These are phyloP conservation scores for Tolypocladium paradoxum DNA, from an alignment of 2,329 filamentous ascomycete genomes.

Conservation along the genomic window DNA sequence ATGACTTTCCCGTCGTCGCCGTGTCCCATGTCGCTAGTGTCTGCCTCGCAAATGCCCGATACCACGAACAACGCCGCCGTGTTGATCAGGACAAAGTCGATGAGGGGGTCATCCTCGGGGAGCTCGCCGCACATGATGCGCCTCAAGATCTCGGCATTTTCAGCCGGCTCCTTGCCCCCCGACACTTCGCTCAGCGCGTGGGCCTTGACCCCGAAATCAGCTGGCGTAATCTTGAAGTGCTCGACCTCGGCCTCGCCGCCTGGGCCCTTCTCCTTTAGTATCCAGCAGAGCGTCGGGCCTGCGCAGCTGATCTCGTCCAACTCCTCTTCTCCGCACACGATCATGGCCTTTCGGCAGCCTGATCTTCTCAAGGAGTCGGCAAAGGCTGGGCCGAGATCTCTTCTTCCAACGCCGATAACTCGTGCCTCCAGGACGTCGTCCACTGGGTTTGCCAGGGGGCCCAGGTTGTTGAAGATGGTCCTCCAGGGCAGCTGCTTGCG, in stretches of 20 bases:
- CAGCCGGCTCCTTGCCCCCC: slow-evolving; percentile 71
- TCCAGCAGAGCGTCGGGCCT: slow-evolving; percentile 82
- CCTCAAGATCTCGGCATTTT: slow-evolving; percentile 79
- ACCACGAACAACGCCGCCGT: slow-evolving; percentile 79
- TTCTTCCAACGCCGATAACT: slow-evolving; percentile 83
- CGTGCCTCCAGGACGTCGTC: slow-evolving; percentile 78
- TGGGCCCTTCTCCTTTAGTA: slow-evolving; percentile 43
- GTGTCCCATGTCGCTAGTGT: slow-evolving; percentile 66
- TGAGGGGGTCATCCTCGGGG: slow-evolving; percentile 65
- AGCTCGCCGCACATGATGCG: slow-evolving; percentile 66
- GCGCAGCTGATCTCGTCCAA: slow-evolving; percentile 93
- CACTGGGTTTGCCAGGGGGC: slow-evolving; percentile 83
- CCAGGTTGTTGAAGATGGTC: slow-evolving; percentile 95
- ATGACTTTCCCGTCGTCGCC: slow-evolving; percentile 76
- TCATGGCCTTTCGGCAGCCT: slow-evolving; percentile 71
- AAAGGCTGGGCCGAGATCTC: slow-evolving; percentile 80
- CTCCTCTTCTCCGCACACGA: slow-evolving; percentile 90
- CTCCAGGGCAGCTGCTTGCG: slow-evolving; percentile 84
- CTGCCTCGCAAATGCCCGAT: slow-evolving; percentile 76
- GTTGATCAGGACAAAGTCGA: slow-evolving; percentile 93
- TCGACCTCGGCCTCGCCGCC: slow-evolving; percentile 45
- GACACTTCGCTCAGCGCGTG: slow-evolving; percentile 72
- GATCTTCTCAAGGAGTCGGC: slow-evolving; percentile 70
- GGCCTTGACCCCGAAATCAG: slow-evolving; percentile 73
- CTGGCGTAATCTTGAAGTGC: slow-evolving; percentile 66